phyloP scores from a whole-genome alignment of 129 eudicot species.

The Escallonia herrerae region DNA sequence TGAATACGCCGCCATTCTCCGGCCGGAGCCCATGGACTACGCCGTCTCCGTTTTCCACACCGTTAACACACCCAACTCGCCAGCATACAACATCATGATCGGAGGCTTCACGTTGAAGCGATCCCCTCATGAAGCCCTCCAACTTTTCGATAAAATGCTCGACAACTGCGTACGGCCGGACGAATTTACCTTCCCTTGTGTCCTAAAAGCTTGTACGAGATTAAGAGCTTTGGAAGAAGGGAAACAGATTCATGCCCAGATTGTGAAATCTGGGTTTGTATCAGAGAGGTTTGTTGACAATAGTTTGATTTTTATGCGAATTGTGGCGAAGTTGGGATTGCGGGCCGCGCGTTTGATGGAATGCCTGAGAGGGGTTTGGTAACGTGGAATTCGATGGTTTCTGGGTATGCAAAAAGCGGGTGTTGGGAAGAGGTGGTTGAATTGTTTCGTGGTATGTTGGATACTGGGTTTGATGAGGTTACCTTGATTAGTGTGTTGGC shows the following conservation, averaged over 20 bases:
- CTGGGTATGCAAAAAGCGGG: slow-evolving; percentile 36
- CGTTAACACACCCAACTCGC: slow-evolving; percentile 17
- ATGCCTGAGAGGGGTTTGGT: slow-evolving; percentile 34
- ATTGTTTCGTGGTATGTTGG: slow-evolving; percentile 26
- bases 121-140: slow-evolving; percentile 1
- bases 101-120: slow-evolving; percentile 26
- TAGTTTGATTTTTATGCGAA: slow-evolving; percentile 49
- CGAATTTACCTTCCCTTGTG: slow-evolving; percentile 36
- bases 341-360: slow-evolving; percentile 37
- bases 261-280: slow-evolving; percentile 28
- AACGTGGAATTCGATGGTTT: slow-evolving; percentile 51
- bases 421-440: slow-evolving; percentile 22
- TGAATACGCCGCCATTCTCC: slow-evolving; percentile 39
- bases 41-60: slow-evolving; percentile 28
- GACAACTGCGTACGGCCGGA: slow-evolving; percentile 26
- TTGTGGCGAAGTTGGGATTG: slow-evolving; percentile 35
- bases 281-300: slow-evolving; percentile 31
- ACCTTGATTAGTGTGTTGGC: slow-evolving; percentile 28
- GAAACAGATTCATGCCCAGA: slow-evolving; percentile 41
- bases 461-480: slow-evolving; percentile 24
- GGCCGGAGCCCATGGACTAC: slow-evolving; percentile 35
- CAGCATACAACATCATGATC: slow-evolving; percentile 35
- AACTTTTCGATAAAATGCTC: slow-evolving; percentile 28
- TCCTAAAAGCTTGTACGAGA: slow-evolving; percentile 45
- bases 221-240: slow-evolving; percentile 31